Percentiles rank a stretch among this genome's conserved stretches.
These are phyloP conservation scores for Candida khao-thaluensis DNA, from an alignment of 805 yeast genomes.

Conservation along the genomic window DNA sequence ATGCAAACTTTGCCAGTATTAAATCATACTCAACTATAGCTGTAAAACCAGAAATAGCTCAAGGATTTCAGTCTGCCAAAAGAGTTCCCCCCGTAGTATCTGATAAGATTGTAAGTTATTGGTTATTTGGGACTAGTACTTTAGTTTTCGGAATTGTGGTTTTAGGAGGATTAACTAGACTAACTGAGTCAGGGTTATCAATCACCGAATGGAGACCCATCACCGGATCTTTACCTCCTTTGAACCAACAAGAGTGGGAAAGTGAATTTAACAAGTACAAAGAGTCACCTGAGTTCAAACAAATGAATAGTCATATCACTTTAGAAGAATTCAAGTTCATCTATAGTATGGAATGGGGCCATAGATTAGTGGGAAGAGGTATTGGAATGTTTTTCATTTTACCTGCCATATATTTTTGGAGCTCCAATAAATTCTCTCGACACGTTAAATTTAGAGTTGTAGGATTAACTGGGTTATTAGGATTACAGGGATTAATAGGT, in stretches of 20 bases:
- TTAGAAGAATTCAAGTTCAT: constrained; percentile 93
- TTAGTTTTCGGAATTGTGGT: constrained; percentile 93
- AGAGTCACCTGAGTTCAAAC: constrained; percentile 86
- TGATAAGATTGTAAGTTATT: constrained; percentile 62
- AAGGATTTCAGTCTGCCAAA: background rate
- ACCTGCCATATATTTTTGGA: constrained; percentile 83
- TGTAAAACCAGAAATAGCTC: background rate
- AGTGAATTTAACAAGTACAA: constrained; percentile 78
- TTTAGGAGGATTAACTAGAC: constrained; percentile 92
- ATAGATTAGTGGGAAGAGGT: constrained; percentile 86
- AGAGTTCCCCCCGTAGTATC: constrained; percentile 12
- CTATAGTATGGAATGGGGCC: constrained; percentile 97
- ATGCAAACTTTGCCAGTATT: background rate
- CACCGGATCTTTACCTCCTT: constrained; percentile 91
- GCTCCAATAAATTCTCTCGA: constrained; percentile 60
- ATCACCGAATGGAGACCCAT: constrained; percentile 99
- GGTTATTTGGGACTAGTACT: constrained; percentile 85
- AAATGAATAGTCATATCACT: constrained; percentile 82
- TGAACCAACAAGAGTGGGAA: constrained; percentile 79
- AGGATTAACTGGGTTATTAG: constrained; percentile 74
- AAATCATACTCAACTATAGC: constrained; percentile 1
- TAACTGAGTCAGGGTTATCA: constrained; percentile 93
- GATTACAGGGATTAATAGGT: constrained; percentile 93
- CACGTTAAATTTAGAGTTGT: constrained; percentile 67
- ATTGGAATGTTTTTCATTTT: constrained; percentile 80